Evolutionary conservation across 2,329 filamentous ascomycete genomes (phyloP).

Genomic region (Ascochyta viciae-villosae): DNA sequence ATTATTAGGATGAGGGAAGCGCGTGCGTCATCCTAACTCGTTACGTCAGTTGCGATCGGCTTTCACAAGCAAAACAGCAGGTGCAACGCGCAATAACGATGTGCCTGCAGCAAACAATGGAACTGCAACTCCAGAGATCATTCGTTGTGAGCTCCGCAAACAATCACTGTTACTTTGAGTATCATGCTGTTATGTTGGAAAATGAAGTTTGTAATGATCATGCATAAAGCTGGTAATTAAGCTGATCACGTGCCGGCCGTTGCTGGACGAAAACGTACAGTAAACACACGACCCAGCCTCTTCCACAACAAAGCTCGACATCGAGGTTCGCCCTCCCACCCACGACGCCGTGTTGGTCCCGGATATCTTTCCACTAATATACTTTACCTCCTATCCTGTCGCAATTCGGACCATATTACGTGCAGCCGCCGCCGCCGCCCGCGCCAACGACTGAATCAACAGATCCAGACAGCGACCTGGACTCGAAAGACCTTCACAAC

Average conservation of each 20-base stretch:
- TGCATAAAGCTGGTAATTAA: slow-evolving; percentile 3
- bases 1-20: slow-evolving; percentile 37
- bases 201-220: neutral
- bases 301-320: slow-evolving; percentile 36
- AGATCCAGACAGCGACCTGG: neutral
- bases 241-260: slow-evolving; percentile 3
- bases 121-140: neutral
- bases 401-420: slow-evolving; percentile 14
- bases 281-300: slow-evolving; percentile 30
- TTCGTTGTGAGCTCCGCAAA: neutral
- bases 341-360: slow-evolving; percentile 26
- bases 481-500: slow-evolving; percentile 6
- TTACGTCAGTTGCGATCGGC: slow-evolving; percentile 38
- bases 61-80: slow-evolving; percentile 40
- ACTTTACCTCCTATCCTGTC: slow-evolving; percentile 17
- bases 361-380: slow-evolving; percentile 25
- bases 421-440: slow-evolving; percentile 17
- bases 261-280: slow-evolving; percentile 8
- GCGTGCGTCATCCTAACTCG: slow-evolving; percentile 42
- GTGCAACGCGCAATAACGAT: neutral
- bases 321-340: slow-evolving; percentile 26
- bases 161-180: neutral
- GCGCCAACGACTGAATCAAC: slow-evolving; percentile 6
- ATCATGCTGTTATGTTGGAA: neutral
- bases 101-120: slow-evolving; percentile 12